These are phyloP conservation scores for Cytospora chrysosperma DNA, from an alignment of 2,329 filamentous ascomycete species.

Conservation along the genomic window DNA sequence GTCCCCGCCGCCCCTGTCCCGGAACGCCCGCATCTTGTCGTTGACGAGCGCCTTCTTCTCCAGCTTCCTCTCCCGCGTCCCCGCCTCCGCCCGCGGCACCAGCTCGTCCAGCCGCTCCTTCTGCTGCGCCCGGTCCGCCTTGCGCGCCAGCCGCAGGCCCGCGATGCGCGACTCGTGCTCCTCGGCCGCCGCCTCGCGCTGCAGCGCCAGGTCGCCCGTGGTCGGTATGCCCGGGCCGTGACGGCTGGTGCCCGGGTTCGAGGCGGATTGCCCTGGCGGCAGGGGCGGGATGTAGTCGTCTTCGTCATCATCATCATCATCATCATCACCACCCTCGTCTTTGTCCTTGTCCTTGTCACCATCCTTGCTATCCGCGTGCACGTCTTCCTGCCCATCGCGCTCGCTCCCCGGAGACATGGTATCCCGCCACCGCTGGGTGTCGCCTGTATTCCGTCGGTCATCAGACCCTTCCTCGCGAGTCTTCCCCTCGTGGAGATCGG, in stretches of 20 bases:
- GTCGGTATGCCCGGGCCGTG: conserved; percentile 66
- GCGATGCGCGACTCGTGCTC: conserved; percentile 47
- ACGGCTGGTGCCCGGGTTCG: conserved; percentile 31
- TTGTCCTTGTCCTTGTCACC: conserved; percentile 35
- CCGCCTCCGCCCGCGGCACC: conserved; percentile 76
- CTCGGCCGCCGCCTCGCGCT: conserved; percentile 49
- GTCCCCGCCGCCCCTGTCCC: conserved; percentile 53
- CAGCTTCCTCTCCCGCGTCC: conserved; percentile 76
- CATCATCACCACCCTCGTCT: conserved; percentile 42
- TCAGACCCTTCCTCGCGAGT: not conserved
- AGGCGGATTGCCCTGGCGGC: conserved; percentile 48
- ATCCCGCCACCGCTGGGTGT: conserved; percentile 4
- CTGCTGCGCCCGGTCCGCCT: conserved; percentile 63
- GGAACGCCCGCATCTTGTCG: conserved; percentile 71
- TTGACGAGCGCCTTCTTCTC: conserved; percentile 79
- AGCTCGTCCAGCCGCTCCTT: conserved; percentile 78
- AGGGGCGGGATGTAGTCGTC: conserved; percentile 58
- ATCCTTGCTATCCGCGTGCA: conserved; percentile 24
- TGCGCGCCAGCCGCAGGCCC: conserved; percentile 61
- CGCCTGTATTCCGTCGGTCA: conserved; percentile 32
- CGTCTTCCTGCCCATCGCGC: conserved; percentile 13
- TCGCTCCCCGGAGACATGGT: conserved; percentile 15
- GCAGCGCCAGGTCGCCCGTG: conserved; percentile 69
- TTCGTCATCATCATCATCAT: conserved; percentile 52
- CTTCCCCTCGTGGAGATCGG: not conserved